These are phyloP conservation scores for Melocanna baccifera DNA, from an alignment of 176 grass and related monocot species.

Conservation along the genomic window DNA sequence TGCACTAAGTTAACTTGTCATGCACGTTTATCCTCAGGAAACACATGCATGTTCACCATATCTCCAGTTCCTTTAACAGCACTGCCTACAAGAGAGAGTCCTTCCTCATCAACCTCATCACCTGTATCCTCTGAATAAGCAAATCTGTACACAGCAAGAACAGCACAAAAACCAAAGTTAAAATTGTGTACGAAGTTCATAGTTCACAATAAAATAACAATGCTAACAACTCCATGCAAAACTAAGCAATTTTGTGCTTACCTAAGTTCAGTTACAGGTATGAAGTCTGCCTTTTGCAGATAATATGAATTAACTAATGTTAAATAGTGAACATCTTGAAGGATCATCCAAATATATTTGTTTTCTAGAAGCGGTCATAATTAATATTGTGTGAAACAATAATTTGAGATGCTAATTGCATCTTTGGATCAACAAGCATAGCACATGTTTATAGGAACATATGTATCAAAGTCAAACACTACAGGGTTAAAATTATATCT, in stretches of 20 bases:
- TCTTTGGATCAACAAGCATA: not conserved
- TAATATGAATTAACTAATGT: not conserved
- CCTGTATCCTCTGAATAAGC: constrained; percentile 83
- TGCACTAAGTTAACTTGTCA: constrained; percentile 39
- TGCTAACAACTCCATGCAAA: not conserved
- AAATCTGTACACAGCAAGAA: constrained; percentile 55
- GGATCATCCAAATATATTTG: not conserved
- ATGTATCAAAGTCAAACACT: not conserved
- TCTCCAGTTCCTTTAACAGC: constrained; percentile 84
- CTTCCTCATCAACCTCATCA: constrained; percentile 92
- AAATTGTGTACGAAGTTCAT: not conserved
- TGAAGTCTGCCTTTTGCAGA: not conserved
- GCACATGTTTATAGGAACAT: constrained; percentile 8
- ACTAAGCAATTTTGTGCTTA: constrained; percentile 4
- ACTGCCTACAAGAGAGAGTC: constrained; percentile 68
- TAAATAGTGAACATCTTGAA: constrained; percentile 9
- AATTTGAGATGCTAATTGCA: not conserved
- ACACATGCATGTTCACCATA: constrained; percentile 75
- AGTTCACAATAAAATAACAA: not conserved
- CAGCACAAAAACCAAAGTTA: constrained; percentile 5
- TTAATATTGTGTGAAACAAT: not conserved
- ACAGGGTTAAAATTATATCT: not conserved
- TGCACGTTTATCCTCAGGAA: constrained; percentile 92
- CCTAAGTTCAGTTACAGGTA: not conserved
- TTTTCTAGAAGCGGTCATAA: not conserved